These are phyloP conservation scores for Pythium dissimile DNA, from an alignment of 352 stramenopile species.

Conservation along the genomic window DNA sequence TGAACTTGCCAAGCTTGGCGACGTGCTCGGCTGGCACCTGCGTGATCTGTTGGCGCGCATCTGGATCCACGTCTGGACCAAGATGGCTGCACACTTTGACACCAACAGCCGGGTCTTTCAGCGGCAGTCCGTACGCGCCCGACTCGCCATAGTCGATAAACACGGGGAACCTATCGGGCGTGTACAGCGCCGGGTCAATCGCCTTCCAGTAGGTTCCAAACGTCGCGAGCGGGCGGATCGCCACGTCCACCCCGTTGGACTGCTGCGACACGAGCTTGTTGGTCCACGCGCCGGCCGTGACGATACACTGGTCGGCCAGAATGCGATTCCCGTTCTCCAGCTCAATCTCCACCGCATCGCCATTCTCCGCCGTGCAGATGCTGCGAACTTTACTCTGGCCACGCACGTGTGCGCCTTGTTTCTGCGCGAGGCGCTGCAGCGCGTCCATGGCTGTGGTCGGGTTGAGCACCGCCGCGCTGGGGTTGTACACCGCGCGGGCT, in stretches of 20 bases:
- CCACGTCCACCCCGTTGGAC: slow-evolving; percentile 9
- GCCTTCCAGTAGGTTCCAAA: slow-evolving; percentile 49
- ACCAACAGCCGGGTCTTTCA: slow-evolving; percentile 34
- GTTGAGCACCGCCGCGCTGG: slow-evolving; percentile 41
- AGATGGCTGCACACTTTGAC: slow-evolving; percentile 74
- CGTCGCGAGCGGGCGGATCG: slow-evolving; percentile 45
- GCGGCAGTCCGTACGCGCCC: slow-evolving; percentile 43
- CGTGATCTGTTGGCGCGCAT: slow-evolving; percentile 27
- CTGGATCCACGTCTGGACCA: slow-evolving; percentile 35
- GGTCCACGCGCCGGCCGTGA: slow-evolving; percentile 48
- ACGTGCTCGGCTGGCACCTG: slow-evolving; percentile 22
- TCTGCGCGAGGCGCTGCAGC: slow-evolving; percentile 33
- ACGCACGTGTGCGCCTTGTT: slow-evolving; percentile 30
- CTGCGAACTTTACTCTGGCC: slow-evolving; percentile 13
- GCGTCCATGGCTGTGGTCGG: slow-evolving; percentile 38
- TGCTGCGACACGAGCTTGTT: slow-evolving; percentile 27
- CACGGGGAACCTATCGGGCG: slow-evolving; percentile 41
- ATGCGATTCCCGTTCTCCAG: slow-evolving; percentile 24
- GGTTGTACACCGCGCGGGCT: slow-evolving; percentile 39
- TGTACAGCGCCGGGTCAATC: slow-evolving; percentile 30
- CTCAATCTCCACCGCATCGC: slow-evolving; percentile 20
- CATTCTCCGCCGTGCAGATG: slow-evolving; percentile 8
- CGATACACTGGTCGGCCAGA: slow-evolving; percentile 34
- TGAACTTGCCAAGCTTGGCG: slow-evolving; percentile 25
- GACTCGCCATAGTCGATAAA: slow-evolving; percentile 52